These are phyloP conservation scores for Dunaliella primolecta DNA, from an alignment of 139 green algal genomes.

Conservation along the genomic window DNA sequence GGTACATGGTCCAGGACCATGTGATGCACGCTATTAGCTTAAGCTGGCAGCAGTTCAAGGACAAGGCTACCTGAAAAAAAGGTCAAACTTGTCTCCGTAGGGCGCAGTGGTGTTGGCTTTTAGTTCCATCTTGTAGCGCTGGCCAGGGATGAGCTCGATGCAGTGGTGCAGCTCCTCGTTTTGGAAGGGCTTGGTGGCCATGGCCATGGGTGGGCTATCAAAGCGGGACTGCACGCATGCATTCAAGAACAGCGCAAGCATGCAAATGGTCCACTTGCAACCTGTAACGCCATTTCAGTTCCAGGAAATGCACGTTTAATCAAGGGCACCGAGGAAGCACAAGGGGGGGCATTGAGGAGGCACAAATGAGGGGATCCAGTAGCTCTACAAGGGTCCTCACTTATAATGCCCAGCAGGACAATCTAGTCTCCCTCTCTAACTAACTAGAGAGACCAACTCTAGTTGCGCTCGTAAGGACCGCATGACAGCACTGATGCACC, in stretches of 20 bases:
- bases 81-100: conserved; percentile 52
- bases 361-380: no score
- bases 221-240: conserved; percentile 27
- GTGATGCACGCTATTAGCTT: no score
- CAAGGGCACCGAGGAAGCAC: neutral
- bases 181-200: conserved; percentile 41
- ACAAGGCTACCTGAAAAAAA: conserved; percentile 35
- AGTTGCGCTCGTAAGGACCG: no score
- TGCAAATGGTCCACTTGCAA: neutral
- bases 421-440: no score
- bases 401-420: no score
- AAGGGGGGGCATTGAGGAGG: neutral
- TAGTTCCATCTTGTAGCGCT: conserved; percentile 34
- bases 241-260: neutral
- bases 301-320: neutral
- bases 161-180: conserved; percentile 37
- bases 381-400: no score
- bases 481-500: no score
- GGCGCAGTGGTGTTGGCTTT: conserved; percentile 30
- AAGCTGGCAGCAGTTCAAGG: no score
- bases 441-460: no score
- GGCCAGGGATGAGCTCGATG: conserved; percentile 12
- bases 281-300: neutral
- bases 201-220: conserved; percentile 33
- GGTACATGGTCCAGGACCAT: no score